Base-by-base conservation (phyloP, 805 yeast genomes). In the Myxozyma udenii region DNA sequence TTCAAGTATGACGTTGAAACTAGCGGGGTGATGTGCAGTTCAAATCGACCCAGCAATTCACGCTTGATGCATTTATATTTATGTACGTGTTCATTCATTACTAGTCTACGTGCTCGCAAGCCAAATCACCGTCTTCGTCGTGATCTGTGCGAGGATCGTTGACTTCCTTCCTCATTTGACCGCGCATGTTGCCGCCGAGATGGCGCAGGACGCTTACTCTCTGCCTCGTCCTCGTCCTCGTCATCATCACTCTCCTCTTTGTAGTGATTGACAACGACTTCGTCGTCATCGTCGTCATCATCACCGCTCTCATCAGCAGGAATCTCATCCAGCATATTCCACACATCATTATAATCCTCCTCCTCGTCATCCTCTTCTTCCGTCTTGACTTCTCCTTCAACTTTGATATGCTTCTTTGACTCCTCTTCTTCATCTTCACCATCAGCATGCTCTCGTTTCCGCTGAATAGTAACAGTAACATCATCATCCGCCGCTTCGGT, bases 321-420 rank as follows among this genome's bases (percentile, higher is more conserved):
- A 21, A 44, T 46, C n/a, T 40, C 50, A 5, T 47, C 44, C 46
- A 50, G 25, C 37, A 44, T 40, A 19, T 50, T 35, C 53, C 53
- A 50, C 18, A 50, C 48, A 12, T 22, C 45, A 12, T 50, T 42
- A 14, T 23, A 35, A 12, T 44, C 48, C 4, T 25, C 41, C 14
- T 46, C 55, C 2, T 40, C 53, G n/a, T 45, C 54, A 3, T 50
- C 53, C 22, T 50, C 53, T 18, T 44, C 46, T n/a, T 45, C 46
- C 4, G 26, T 24, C 24, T 12, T 23, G 7, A 44, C 47, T 4
- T 42, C 28, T 14, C 16, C 18, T 24, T 18, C 23, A 6, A 14
- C 45, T n/a, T n/a, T n/a, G n/a, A n/a, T n/a, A n/a, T n/a, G n/a
- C 33, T 28, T 14, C 33, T 28, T 14, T 14, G 9, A 9, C 14